Evolutionary conservation across 2,329 filamentous ascomycete genomes (phyloP), one percentile per base, ranked within the genome.

Genomic region (Colletotrichum theobromicola): DNA sequence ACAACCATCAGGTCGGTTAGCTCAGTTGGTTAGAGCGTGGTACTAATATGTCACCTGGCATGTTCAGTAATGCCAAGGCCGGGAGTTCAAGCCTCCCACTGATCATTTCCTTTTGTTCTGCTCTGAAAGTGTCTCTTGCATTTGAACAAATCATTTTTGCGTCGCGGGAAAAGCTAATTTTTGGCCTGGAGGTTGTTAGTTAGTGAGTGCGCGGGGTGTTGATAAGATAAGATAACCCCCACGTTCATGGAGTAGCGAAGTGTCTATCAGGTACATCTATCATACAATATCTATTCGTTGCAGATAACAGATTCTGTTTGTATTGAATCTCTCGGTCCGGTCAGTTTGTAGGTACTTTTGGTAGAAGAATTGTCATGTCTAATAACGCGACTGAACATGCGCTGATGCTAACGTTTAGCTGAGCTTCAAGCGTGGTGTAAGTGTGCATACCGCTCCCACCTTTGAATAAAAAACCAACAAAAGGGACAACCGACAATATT

Each of bases 21-120:
- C 72, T 75, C 72, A 75, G 72, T 75, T 75, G 72, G 72, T 75
- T 64, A 75, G 72, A 75, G 72, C 72, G 72, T 75, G 72, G 72
- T 75, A 75, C 69, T 75, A 75, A 75, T 75, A 75, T 64, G 26
- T 67, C 28, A 72, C 21, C n/a, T 21, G 57, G 42, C 28, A 75
- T 64, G 21, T 72, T 24, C n/a, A 30, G 72, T 75, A 28, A 75
- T 75, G 72, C 72, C 72, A 75, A 72, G 72, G 72, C 28, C 69
- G 72, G 72, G 72, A 75, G 72, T 75, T 75, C 69, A 72, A 75
- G 72, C 72, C 72, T 75, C 72, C 72, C 72, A 72, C 72, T 75
- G 72, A 75, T 75, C 72, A 74, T 4, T 0, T 7, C 5, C 28
- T 72, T 74, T 74, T 42, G 26, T 18, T 2, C 5, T 21, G 7